Conservation (phyloP, 257 asterid species). For the Catharanthus roseus region DNA sequence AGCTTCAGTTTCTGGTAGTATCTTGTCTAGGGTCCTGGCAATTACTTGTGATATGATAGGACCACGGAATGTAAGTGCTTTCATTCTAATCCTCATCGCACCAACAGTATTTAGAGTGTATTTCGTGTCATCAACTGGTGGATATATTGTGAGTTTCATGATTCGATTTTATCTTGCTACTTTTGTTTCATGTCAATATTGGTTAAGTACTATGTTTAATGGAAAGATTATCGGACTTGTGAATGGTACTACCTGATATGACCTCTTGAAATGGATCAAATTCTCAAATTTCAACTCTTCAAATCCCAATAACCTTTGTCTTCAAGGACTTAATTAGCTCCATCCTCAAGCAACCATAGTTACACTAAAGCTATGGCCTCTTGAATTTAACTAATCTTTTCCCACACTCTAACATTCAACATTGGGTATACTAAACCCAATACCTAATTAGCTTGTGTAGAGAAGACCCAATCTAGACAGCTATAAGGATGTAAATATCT, state of each 20-base stretch:
- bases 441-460: too few species aligned
- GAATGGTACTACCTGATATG: constrained; percentile 47
- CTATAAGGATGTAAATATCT: too few species aligned
- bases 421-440: too few species aligned
- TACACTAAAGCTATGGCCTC: too few species aligned
- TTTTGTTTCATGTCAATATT: constrained; percentile 51
- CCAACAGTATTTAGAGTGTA: constrained; percentile 53
- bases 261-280: too few species aligned
- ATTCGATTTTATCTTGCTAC: constrained; percentile 57
- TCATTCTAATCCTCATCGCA: constrained; percentile 37
- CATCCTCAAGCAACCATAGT: too few species aligned
- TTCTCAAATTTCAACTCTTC: too few species aligned
- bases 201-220: constrained; percentile 58
- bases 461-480: too few species aligned
- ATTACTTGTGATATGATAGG: constrained; percentile 51
- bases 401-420: too few species aligned
- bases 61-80: constrained; percentile 47
- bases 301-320: too few species aligned
- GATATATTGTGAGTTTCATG: constrained; percentile 47
- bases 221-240: constrained; percentile 45
- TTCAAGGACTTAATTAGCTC: too few species aligned
- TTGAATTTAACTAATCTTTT: too few species aligned
- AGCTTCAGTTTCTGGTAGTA: constrained; percentile 51
- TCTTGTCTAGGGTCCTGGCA: constrained; percentile 53
- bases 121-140: constrained; percentile 39